Evolutionary conservation across 257 asterid species (phyloP).

Genomic region (Solanum microdontum): DNA sequence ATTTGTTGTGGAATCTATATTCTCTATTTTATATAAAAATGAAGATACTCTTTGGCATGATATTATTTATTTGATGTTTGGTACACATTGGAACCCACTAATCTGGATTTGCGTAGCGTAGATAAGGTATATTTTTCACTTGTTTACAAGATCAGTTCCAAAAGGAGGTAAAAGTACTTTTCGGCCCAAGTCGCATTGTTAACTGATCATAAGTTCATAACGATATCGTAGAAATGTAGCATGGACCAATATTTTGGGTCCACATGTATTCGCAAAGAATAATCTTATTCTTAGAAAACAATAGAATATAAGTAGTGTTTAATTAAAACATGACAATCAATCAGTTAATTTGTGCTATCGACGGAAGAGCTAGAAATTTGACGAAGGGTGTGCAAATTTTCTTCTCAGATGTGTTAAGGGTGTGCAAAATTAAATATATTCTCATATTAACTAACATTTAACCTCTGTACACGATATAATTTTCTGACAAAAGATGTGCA

Average conservation of each 20-base stretch:
- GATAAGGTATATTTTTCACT: too few species aligned
- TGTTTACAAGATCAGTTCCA: not conserved
- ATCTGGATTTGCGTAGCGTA: fast-evolving
- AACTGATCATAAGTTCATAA: not conserved
- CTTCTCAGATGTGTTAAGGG: fast-evolving
- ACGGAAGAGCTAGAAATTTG: too few species aligned
- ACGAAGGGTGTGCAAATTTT: not conserved
- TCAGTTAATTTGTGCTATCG: too few species aligned
- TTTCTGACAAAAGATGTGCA: fast-evolving
- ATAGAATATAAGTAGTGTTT: not conserved
- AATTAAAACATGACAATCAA: not conserved
- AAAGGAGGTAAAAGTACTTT: not conserved
- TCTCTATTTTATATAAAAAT: not conserved
- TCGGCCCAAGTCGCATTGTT: not conserved
- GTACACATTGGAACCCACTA: fast-evolving
- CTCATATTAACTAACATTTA: not conserved
- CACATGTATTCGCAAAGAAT: not conserved
- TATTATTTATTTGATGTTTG: too few species aligned
- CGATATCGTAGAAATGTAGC: not conserved
- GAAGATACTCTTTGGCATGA: not conserved
- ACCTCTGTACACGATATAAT: not conserved
- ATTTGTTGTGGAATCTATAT: not conserved
- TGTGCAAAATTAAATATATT: not conserved
- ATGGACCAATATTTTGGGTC: not conserved
- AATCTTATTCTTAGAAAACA: not conserved